A percentile compares a stretch with the other conserved stretches of the same genome.
Conservation (phyloP, 2,329 filamentous ascomycete genomes). For the Venturia carpophila region DNA sequence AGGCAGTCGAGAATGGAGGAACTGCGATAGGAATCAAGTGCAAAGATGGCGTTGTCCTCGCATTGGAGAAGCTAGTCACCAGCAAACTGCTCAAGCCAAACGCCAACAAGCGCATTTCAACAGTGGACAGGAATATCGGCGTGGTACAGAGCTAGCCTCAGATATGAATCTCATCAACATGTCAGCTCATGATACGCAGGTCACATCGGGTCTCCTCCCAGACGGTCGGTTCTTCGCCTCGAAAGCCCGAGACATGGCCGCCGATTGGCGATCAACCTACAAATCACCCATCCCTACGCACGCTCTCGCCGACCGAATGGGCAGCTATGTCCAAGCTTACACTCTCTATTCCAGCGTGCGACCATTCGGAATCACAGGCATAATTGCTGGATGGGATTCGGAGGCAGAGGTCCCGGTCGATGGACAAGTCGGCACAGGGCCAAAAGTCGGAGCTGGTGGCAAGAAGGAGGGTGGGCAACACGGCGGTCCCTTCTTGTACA, state of each 20-base stretch:
- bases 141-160: constrained; percentile 54
- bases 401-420: constrained; percentile 80
- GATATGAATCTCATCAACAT: not conserved
- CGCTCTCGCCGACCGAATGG: constrained; percentile 86
- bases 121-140: constrained; percentile 86
- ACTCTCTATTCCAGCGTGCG: constrained; percentile 95
- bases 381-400: constrained; percentile 87
- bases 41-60: constrained; percentile 93
- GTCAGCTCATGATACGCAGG: constrained; percentile 45
- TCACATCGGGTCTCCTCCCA: constrained; percentile 87
- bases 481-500: constrained; percentile 90
- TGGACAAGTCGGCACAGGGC: constrained; percentile 79
- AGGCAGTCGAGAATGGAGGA: constrained; percentile 96
- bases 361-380: constrained; percentile 92
- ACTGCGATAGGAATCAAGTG: constrained; percentile 94
- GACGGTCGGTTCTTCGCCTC: constrained; percentile 93
- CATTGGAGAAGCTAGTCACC: constrained; percentile 90
- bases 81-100: constrained; percentile 93
- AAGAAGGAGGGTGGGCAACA: constrained; percentile 67
- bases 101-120: constrained; percentile 95
- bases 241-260: constrained; percentile 87
- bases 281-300: constrained; percentile 87
- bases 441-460: constrained; percentile 70
- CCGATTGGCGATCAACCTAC: constrained; percentile 85
- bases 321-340: constrained; percentile 93